Base-by-base conservation (phyloP, 2,329 filamentous ascomycete genomes). In the Graphilbum fragrans region DNA sequence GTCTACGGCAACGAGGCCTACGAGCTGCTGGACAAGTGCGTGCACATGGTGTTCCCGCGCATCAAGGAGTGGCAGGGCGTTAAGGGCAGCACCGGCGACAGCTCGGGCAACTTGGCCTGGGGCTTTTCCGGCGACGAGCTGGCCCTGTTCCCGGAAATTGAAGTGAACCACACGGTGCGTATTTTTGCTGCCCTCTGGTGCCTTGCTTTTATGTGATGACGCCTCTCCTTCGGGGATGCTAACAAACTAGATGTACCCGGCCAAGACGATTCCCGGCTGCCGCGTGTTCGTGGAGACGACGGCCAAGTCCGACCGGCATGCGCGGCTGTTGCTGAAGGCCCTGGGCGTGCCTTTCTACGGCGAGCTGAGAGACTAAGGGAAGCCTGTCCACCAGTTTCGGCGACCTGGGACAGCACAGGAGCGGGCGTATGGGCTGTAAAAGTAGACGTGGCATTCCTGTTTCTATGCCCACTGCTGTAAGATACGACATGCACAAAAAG, bases 51-150 rank as follows among this genome's bases (percentile, higher is more conserved):
- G 6, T 72, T 96, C 57, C 92, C 92, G 32, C 84, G 80, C 56
- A 93, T 98, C 63, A 98, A 96, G 70, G 92, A 98, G 52, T 98
- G 86, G 83, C 77, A 75, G 42, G 92, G 92, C 18, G 55, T 77
- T 42, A 56, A 63, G 50, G 69, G 58, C 25, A 74, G 67, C 35
- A 85, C 85, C 32, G 92, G 92, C 55, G 92, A 98, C 59, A 80
- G 78, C 55, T 81, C 82, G 47, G 92, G 92, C 31, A 95, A 96
- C 60, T 72, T 98, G 50, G 72, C 71, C 10, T 90, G 88, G 59
- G 92, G 92, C 50, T 69, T 98, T 52, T 72, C 71, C 14, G 70
- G 80, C 5, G 80, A 86, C 44, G 77, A 82, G 51, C 77, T 94
- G 53, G 77, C 82, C 39, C 67, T 85, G 49, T 98, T 96, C 64